Conservation (phyloP, 2,329 filamentous ascomycete species). For the Colletotrichum sp. region DNA sequence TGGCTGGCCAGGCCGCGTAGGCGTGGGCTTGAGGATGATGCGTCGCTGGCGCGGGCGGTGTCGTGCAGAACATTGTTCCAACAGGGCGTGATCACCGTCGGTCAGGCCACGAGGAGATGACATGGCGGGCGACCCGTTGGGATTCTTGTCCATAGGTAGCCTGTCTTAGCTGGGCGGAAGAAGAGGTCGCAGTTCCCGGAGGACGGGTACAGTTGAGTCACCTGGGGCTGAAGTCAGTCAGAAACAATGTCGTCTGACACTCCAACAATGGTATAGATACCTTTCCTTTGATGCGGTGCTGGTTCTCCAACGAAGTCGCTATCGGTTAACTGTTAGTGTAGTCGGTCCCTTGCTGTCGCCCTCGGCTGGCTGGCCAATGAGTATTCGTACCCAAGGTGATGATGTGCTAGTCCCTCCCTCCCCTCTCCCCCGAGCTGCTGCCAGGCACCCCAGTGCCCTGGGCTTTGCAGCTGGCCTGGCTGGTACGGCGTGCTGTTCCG, state of each 20-base stretch:
- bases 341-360: neutral
- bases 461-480: neutral
- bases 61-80: constrained; percentile 5
- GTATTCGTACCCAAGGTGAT: neutral
- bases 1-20: neutral
- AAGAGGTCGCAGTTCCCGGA: neutral
- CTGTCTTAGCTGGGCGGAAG: neutral
- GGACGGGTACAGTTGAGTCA: neutral
- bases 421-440: neutral
- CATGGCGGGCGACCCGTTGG: neutral
- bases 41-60: neutral
- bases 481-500: neutral
- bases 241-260: neutral
- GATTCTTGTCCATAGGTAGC: neutral
- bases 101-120: constrained; percentile 6
- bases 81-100: neutral
- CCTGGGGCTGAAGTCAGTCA: neutral
- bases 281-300: neutral
- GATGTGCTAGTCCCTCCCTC: neutral
- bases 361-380: neutral
- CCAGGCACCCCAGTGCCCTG: neutral
- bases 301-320: neutral
- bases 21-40: neutral
- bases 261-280: neutral
- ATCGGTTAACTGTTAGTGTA: neutral